Evolutionary conservation across 1,284 basidiomycete species (phyloP).

Genomic region (Phaffia rhodozyma): DNA sequence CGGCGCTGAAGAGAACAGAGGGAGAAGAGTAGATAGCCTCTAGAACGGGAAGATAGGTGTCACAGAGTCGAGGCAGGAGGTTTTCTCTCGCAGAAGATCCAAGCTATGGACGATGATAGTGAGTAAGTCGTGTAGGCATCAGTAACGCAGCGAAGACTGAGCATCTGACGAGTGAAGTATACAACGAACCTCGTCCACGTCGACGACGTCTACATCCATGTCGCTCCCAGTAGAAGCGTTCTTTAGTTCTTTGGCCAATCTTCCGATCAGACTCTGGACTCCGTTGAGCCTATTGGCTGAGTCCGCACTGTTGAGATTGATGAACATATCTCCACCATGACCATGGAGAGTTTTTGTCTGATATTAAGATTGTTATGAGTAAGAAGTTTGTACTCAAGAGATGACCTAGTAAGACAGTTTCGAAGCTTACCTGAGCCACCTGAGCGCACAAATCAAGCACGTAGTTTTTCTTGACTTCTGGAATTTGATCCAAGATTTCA

Average conservation of each 20-base stretch:
- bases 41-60: conserved; percentile 50
- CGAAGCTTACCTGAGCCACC: background rate
- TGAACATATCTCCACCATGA: conserved; percentile 21
- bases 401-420: background rate
- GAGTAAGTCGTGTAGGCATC: background rate
- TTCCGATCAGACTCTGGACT: conserved; percentile 30
- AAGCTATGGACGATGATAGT: background rate
- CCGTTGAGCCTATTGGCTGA: conserved; percentile 32
- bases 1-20: conserved; percentile 5
- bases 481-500: background rate
- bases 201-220: conserved; percentile 10
- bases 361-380: no score
- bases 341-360: background rate
- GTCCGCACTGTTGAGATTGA: conserved; percentile 35
- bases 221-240: conserved; percentile 21
- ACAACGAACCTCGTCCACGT: no score
- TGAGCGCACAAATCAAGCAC: background rate
- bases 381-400: no score
- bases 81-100: conserved; percentile 26
- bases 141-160: background rate
- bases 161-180: no score
- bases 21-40: conserved; percentile 46
- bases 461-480: conserved; percentile 6
- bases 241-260: conserved; percentile 15
- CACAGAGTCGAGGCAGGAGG: conserved; percentile 49